Evolutionary conservation across 2,329 filamentous ascomycete species (phyloP).

Genomic region (Epicoccum nigrum): DNA sequence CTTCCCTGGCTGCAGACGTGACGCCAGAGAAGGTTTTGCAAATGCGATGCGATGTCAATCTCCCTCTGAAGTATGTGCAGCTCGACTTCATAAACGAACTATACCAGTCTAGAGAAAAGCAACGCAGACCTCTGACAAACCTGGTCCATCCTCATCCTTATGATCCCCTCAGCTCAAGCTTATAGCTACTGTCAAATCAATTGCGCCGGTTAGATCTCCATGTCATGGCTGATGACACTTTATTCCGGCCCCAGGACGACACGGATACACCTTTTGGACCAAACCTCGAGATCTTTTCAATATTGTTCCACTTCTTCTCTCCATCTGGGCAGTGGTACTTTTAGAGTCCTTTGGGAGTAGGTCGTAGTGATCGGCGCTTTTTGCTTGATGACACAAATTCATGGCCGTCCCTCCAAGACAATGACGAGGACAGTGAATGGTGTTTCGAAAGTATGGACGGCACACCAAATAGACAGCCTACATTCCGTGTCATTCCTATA

Average conservation of each 20-base stretch:
- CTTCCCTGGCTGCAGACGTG: slow-evolving; percentile 23
- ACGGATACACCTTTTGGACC: slow-evolving; percentile 15
- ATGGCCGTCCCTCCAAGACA: slow-evolving; percentile 19
- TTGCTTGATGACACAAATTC: slow-evolving; percentile 1
- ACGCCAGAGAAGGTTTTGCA: slow-evolving; percentile 25
- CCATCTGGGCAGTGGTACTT: slow-evolving; percentile 29
- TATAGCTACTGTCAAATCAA: slow-evolving; percentile 21
- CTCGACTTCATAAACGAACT: slow-evolving; percentile 14
- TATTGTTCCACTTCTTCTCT: slow-evolving; percentile 20
- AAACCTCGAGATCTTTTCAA: slow-evolving; percentile 19
- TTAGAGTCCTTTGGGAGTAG: slow-evolving; percentile 20
- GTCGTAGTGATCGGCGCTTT: background rate
- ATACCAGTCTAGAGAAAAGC: slow-evolving; percentile 2
- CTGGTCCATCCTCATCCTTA: slow-evolving; percentile 14
- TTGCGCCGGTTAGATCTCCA: slow-evolving; percentile 17
- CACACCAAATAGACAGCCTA: background rate
- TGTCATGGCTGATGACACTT: slow-evolving; percentile 18
- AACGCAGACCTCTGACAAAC: slow-evolving; percentile 10
- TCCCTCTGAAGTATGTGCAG: slow-evolving; percentile 20
- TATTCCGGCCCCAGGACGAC: slow-evolving; percentile 22
- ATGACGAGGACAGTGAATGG: background rate
- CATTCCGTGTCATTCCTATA: slow-evolving; percentile 20
- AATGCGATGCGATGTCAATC: slow-evolving; percentile 10
- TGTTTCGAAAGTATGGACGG: background rate
- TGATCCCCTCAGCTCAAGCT: slow-evolving; percentile 26